Conservation (phyloP, 176 grass and related monocot genomes). For the Eleusine coracana region DNA sequence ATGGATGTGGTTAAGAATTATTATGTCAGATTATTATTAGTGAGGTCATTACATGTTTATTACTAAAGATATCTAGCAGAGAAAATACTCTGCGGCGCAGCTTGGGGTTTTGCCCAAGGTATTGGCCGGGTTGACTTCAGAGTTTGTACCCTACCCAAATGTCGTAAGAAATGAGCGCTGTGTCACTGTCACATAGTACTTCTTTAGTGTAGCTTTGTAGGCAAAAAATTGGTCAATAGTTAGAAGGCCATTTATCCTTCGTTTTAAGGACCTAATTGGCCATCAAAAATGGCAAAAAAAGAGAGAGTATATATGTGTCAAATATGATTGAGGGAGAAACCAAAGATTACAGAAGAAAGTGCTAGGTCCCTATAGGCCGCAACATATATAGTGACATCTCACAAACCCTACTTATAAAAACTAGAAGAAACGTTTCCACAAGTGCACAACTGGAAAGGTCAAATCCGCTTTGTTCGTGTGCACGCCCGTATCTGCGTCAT, state of each 20-base stretch:
- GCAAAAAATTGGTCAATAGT: no score
- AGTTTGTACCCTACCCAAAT: neutral
- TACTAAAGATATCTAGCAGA: neutral
- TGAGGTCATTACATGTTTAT: no score
- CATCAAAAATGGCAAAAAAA: no score
- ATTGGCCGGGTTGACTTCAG: constrained; percentile 3
- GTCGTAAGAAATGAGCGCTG: neutral
- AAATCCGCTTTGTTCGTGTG: neutral
- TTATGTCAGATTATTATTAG: neutral
- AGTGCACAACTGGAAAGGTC: constrained; percentile 18
- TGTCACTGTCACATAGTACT: neutral
- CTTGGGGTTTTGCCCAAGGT: constrained; percentile 15
- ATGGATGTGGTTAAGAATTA: neutral
- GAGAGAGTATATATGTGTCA: no score
- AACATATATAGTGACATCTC: no score
- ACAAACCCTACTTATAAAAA: no score
- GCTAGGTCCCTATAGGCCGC: no score
- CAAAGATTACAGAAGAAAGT: no score
- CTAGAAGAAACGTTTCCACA: neutral
- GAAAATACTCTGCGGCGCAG: neutral
- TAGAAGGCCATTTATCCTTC: no score
- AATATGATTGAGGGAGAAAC: no score
- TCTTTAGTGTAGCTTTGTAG: no score
- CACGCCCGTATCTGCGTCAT: constrained; percentile 23
- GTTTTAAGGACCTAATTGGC: no score